phyloP scores from a whole-genome alignment of 371 early-diverging fungal species.

The Funneliformis caledonium region DNA sequence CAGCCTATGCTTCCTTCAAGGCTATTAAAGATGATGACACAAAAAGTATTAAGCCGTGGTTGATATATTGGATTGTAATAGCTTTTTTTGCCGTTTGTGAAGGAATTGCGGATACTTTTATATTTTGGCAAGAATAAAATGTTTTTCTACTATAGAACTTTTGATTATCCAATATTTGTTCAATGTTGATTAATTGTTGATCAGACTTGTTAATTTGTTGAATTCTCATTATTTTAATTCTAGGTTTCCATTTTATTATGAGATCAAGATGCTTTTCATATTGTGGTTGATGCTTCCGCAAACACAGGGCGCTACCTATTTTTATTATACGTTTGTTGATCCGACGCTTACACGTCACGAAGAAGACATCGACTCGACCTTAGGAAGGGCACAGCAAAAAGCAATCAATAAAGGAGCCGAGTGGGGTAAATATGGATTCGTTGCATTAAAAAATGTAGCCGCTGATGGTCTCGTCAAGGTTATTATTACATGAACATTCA shows the following conservation, averaged over 20 bases:
- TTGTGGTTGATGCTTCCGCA: conserved; percentile 44
- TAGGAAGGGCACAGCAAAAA: conserved; percentile 22
- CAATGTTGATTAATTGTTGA: not conserved
- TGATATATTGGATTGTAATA: conserved; percentile 48
- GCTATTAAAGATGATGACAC: conserved; percentile 42
- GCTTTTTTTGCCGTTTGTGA: conserved; percentile 43
- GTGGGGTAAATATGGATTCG: conserved; percentile 24
- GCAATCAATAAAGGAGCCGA: conserved; percentile 3
- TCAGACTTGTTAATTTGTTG: not conserved
- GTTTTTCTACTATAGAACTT: not conserved
- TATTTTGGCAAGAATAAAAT: conserved; percentile 44
- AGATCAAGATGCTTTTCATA: conserved; percentile 41
- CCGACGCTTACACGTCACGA: conserved; percentile 29
- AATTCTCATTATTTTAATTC: not conserved
- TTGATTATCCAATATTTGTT: not conserved
- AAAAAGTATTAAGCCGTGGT: conserved; percentile 40
- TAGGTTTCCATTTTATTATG: conserved; percentile 46
- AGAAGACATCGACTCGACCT: conserved; percentile 26
- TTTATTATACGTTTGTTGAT: conserved; percentile 17
- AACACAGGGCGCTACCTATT: conserved; percentile 27
- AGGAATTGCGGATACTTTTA: conserved; percentile 40
- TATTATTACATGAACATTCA: not conserved
- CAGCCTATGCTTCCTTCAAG: conserved; percentile 49
- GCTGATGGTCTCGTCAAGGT: conserved; percentile 10
- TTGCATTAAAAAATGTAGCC: not conserved